Evolutionary conservation across 2,329 filamentous ascomycete genomes (phyloP).

Genomic region (Fulvia fulva): DNA sequence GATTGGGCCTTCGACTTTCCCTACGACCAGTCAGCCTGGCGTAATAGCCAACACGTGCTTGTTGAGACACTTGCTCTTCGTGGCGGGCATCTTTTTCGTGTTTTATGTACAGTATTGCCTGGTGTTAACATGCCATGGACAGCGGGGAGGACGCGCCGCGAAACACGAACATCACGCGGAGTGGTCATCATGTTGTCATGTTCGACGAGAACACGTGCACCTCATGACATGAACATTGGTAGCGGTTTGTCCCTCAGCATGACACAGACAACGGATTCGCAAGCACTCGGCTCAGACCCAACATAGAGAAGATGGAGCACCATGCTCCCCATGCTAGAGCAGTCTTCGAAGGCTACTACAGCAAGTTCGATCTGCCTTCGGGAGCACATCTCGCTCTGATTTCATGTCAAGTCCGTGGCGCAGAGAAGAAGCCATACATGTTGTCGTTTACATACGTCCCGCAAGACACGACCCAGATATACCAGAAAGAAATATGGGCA

Average conservation of each 20-base stretch:
- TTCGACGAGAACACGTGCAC: background rate
- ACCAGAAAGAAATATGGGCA: slow-evolving; percentile 44
- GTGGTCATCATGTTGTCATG: background rate
- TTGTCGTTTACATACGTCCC: slow-evolving; percentile 51
- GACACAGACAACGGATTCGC: background rate
- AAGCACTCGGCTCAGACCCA: background rate
- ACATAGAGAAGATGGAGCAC: slow-evolving; percentile 37
- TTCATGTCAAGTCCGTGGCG: slow-evolving; percentile 45
- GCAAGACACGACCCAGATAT: slow-evolving; percentile 31
- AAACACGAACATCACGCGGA: background rate
- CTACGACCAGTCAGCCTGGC: background rate
- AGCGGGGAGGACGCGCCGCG: background rate
- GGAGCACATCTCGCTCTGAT: slow-evolving; percentile 46
- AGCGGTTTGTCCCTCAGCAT: background rate
- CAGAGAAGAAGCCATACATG: slow-evolving; percentile 39
- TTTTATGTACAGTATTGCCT: background rate
- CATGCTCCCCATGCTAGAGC: slow-evolving; percentile 39
- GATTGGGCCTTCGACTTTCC: background rate
- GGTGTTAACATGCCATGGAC: background rate
- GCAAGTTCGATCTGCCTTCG: slow-evolving; percentile 46
- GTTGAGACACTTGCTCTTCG: background rate
- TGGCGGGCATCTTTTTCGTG: background rate
- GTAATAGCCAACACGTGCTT: background rate
- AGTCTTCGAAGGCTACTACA: slow-evolving; percentile 49
- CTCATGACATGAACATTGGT: background rate